Evolutionary conservation across 2,329 filamentous ascomycete species (phyloP), one percentile per base, ranked within the genome.

Genomic region (Daldinia sp.): DNA sequence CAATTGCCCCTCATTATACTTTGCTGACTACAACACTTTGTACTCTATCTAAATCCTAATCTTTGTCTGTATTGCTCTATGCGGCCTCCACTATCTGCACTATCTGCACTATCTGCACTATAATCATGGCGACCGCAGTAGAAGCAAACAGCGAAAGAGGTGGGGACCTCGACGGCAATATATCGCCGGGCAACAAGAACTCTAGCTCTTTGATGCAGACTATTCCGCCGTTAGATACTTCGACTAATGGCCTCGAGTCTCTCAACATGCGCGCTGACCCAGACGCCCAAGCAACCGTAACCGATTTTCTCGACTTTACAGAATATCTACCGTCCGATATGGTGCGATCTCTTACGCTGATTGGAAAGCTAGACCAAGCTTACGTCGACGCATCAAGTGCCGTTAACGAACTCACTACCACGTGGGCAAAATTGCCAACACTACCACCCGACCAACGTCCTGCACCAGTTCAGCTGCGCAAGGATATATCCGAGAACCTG

Each of bases 281-380:
- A 5, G 89, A 92, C 81, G 88, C 88, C 28, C 88, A 91, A 74
- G 88, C 89, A 6, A 90, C 89, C n/a, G 86, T 91, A 18, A 90
- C 88, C 67, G 89, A 91, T 78, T 91, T 90, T 76, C 86, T 91
- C 77, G 89, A 91, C 76, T 89, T 89, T 72, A 90, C 88, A 73
- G 90, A 92, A 78, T 90, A 91, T 78, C 85, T 92, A 0, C 89
- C 89, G 10, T 87, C 89, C 57, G 90, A 92, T 75, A 86, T 92
- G 74, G 82, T 86, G 69, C 87, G 90, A 64, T 91, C 89, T 26
- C 81, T 92, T 50, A 90, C 87, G 3, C 82, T 91, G 41, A 89
- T 92, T 68, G 86, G 87, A 60, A 86, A 90, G 71, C 88, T 92
- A 60, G 89, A 91, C 77, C 77, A 85, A 70, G 82, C 79, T 15